A percentile compares a stretch with the other conserved stretches of the same genome.
phyloP scores from a whole-genome alignment of 2,329 filamentous ascomycete species.

The Pyrenochaeta sp. region DNA sequence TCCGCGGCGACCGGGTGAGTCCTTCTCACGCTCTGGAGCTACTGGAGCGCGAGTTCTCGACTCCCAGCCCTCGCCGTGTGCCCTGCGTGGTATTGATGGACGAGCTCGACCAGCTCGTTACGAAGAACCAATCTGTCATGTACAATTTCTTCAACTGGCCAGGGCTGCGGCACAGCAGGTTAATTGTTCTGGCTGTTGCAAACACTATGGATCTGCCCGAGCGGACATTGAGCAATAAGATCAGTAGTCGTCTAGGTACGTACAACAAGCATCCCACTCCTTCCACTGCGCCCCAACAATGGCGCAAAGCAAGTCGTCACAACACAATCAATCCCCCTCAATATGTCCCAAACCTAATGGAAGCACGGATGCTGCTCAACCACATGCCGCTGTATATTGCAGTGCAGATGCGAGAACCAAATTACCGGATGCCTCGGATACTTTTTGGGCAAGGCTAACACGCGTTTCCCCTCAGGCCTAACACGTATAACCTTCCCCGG shows the following conservation, averaged over 20 bases:
- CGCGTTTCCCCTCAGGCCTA: constrained; percentile 61
- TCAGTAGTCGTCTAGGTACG: constrained; percentile 75
- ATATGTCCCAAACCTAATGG: constrained; percentile 22
- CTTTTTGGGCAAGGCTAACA: constrained; percentile 41
- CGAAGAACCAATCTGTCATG: constrained; percentile 99
- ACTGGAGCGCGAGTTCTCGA: constrained; percentile 88
- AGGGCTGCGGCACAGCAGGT: constrained; percentile 83
- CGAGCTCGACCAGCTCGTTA: constrained; percentile 95
- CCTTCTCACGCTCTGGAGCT: constrained; percentile 90
- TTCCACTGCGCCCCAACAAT: constrained; percentile 23
- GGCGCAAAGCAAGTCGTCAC: constrained; percentile 8
- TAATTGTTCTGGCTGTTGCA: constrained; percentile 96
- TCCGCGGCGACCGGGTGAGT: constrained; percentile 91
- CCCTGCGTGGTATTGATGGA: constrained; percentile 99
- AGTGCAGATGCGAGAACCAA: constrained; percentile 22
- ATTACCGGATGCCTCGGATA: constrained; percentile 24
- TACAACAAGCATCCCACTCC: constrained; percentile 28
- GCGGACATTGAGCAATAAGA: constrained; percentile 96
- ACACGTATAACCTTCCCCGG: constrained; percentile 97
- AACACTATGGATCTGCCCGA: constrained; percentile 99
- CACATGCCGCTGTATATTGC: constrained; percentile 21
- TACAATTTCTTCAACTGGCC: constrained; percentile 99
- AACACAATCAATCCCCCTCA: constrained; percentile 12
- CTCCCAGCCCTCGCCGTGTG: constrained; percentile 86
- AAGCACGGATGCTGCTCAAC: constrained; percentile 25